Base-by-base conservation (phyloP, 805 yeast species). In the Wickerhamiella azymoides region DNA sequence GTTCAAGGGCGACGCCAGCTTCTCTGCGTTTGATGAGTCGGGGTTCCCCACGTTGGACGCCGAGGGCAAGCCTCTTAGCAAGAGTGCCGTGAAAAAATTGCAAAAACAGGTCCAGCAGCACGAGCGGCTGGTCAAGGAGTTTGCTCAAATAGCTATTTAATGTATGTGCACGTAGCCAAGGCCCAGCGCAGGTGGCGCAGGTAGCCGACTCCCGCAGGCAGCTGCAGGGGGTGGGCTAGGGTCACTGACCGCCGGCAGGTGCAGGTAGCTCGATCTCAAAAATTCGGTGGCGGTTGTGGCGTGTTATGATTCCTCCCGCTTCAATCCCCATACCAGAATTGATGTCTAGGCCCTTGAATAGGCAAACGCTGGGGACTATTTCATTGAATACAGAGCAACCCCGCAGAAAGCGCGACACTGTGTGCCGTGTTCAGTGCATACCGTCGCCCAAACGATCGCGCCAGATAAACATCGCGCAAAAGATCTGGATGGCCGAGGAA, bases 71-170 rank as follows among this genome's bases (percentile, higher is more conserved):
- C 59, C 66, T 1, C 72, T 92, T 5, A 73, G 92, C 36, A 92
- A 92, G 68, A 83, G 94, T 61, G 76, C 80, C 66, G 68, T 69
- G 49, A 92, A 92, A 74, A 89, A 89, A 66, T 68, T 92, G 53
- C 63, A 68, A 50, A 92, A 92, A 66, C 80, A 72, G 57, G 77
- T 76, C 62, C 84, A 79, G 46, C 79, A 72, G 40, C 98, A 92
- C 62, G 78, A 78, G 59, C 86, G 86, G 68, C 70, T 88, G 32
- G 76, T 86, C 60, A 77, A 79, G 25, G 85, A 81, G 57, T 85
- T 74, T 48, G 16, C 14, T 8, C 13, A 43, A 16, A 39, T 9
- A 28, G 13, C 36, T 8, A 11, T 28, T 11, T 9, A 26, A 11
- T 11, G 28, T 11, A 11, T 11, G 28, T 5, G 28, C 28, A 11